Evolutionary conservation across 208 protist genomes (phyloP).

Genomic region (Wallacemonas sp.): DNA sequence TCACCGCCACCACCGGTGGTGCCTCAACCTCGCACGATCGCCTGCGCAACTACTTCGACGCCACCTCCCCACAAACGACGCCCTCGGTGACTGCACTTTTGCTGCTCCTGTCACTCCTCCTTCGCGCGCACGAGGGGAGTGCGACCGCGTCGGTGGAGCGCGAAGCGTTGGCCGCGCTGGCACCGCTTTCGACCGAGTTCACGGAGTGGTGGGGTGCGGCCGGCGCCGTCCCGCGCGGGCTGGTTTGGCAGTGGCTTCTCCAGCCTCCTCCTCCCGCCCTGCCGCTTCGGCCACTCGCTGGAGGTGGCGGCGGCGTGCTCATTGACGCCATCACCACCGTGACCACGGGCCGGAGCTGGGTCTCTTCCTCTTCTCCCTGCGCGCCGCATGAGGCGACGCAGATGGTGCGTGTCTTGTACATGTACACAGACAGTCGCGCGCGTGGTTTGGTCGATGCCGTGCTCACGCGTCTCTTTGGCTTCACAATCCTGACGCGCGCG

Average conservation of each 20-base stretch:
- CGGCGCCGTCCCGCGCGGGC: slow-evolving; percentile 16
- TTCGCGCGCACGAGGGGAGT: neutral
- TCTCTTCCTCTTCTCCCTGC: neutral
- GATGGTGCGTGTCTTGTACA: neutral
- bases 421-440: slow-evolving; percentile 2
- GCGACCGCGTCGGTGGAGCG: neutral
- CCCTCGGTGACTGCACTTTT: slow-evolving; percentile 22
- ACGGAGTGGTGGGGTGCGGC: slow-evolving; percentile 11
- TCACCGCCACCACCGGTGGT: neutral
- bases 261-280: neutral
- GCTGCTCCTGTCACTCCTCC: slow-evolving; percentile 24
- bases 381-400: neutral
- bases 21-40: neutral
- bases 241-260: slow-evolving; percentile 18
- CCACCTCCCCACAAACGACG: slow-evolving; percentile 8
- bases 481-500: slow-evolving; percentile 11
- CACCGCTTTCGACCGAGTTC: slow-evolving; percentile 13
- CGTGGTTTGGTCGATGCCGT: neutral
- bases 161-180: neutral
- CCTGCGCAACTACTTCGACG: neutral
- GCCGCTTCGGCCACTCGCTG: neutral
- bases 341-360: neutral
- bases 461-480: slow-evolving; percentile 15
- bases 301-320: neutral
- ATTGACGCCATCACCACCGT: neutral